Percentiles rank a stretch among this genome's conserved stretches.
Conservation (phyloP, 352 stramenopile genomes). For the Peronospora destructor region DNA sequence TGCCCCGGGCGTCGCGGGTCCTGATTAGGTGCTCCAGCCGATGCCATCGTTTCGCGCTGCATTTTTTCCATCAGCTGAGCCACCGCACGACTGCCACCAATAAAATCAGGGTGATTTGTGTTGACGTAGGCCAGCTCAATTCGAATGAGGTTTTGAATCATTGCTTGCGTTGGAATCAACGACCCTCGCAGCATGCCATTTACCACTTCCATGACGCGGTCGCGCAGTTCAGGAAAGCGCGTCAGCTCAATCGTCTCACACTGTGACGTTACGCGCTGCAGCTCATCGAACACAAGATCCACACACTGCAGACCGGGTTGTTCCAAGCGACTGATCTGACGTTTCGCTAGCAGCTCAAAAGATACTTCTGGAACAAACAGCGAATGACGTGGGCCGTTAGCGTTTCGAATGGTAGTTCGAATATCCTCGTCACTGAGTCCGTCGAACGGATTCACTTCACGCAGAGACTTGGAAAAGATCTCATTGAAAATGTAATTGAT, state of each 20-base stretch:
- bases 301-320: constrained; percentile 95
- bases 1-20: constrained; percentile 43
- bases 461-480: constrained; percentile 87
- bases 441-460: constrained; percentile 94
- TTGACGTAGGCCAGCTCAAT: constrained; percentile 99
- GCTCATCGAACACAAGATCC: constrained; percentile 97
- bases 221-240: constrained; percentile 92
- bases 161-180: constrained; percentile 76
- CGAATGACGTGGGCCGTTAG: constrained; percentile 93
- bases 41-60: constrained; percentile 76
- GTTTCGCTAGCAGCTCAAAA: constrained; percentile 97
- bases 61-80: constrained; percentile 93
- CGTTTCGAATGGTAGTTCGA: constrained; percentile 97
- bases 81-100: constrained; percentile 92
- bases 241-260: constrained; percentile 94
- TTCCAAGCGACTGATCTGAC: constrained; percentile 95
- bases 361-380: constrained; percentile 98
- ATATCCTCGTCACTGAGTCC: constrained; percentile 98
- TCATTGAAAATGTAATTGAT: constrained; percentile 99
- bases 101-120: constrained; percentile 99
- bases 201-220: constrained; percentile 94
- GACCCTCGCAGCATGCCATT: constrained; percentile 82
- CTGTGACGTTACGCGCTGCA: constrained; percentile 92
- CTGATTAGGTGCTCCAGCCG: constrained; percentile 27
- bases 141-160: constrained; percentile 98